Conservation (phyloP, 352 stramenopile species). For the Phytophthora idaei region DNA sequence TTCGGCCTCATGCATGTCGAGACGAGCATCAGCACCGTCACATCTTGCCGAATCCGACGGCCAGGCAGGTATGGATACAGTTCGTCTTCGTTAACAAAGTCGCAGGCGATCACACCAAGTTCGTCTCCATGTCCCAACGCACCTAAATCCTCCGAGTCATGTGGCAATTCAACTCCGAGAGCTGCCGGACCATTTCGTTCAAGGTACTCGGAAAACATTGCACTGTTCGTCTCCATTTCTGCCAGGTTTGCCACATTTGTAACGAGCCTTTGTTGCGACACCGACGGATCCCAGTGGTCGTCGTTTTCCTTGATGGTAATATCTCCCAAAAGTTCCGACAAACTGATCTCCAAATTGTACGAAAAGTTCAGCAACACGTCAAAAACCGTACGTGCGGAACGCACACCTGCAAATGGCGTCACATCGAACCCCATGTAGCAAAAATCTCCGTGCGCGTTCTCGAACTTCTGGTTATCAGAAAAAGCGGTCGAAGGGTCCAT, state of each 20-base stretch:
- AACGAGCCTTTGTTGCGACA: constrained; percentile 48
- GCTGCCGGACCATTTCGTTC: constrained; percentile 23
- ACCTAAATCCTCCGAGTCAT: constrained; percentile 27
- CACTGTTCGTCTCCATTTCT: constrained; percentile 52
- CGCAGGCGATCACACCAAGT: constrained; percentile 38
- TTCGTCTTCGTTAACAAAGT: constrained; percentile 56
- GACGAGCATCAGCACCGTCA: constrained; percentile 40
- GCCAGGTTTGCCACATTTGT: constrained; percentile 39
- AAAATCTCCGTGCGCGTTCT: constrained; percentile 44
- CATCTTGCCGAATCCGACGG: constrained; percentile 43
- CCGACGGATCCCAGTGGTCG: constrained; percentile 43
- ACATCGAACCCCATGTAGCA: constrained; percentile 57
- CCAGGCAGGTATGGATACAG: constrained; percentile 38
- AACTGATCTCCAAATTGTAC: constrained; percentile 60
- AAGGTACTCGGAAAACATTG: constrained; percentile 47
- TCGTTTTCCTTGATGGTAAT: constrained; percentile 61
- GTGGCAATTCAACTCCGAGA: constrained; percentile 28
- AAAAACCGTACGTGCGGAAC: constrained; percentile 41
- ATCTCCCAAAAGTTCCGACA: constrained; percentile 50
- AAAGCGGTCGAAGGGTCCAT: constrained; percentile 44
- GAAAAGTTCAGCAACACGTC: constrained; percentile 53
- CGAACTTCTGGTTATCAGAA: constrained; percentile 50
- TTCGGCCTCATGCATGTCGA: constrained; percentile 33
- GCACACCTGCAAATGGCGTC: constrained; percentile 47
- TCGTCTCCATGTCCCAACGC: constrained; percentile 28